These are phyloP conservation scores for Botrytis fragariae DNA, from an alignment of 2,329 filamentous ascomycete species.

Conservation along the genomic window DNA sequence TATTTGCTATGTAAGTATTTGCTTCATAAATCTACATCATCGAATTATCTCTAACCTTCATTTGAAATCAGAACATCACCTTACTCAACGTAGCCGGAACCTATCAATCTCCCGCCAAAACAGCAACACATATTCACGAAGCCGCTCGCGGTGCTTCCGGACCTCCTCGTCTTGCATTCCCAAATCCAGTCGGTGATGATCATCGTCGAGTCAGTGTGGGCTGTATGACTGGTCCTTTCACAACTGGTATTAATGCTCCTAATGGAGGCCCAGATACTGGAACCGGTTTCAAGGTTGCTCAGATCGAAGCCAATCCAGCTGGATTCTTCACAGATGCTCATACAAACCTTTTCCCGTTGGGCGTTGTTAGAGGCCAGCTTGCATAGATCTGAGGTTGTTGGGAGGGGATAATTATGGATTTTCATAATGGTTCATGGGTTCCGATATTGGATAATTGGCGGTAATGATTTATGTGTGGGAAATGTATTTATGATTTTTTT, in stretches of 20 bases:
- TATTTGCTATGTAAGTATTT: slow-evolving; percentile 35
- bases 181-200: slow-evolving; percentile 43
- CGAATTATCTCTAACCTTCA: neutral
- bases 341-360: slow-evolving; percentile 43
- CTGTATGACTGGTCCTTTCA: slow-evolving; percentile 43
- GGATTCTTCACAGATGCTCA: slow-evolving; percentile 51
- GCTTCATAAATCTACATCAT: neutral
- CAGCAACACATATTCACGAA: slow-evolving; percentile 52
- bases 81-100: slow-evolving; percentile 46
- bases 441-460: too few species aligned
- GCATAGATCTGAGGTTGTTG: slow-evolving; percentile 19
- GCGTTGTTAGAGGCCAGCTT: slow-evolving; percentile 49
- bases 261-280: slow-evolving; percentile 47
- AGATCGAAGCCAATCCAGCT: slow-evolving; percentile 48
- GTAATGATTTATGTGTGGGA: neutral
- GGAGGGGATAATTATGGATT: neutral
- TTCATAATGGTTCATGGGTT: neutral
- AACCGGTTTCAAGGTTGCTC: slow-evolving; percentile 44
- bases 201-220: slow-evolving; percentile 35
- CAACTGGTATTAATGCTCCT: slow-evolving; percentile 41
- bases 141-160: slow-evolving; percentile 44
- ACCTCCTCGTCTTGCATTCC: slow-evolving; percentile 48
- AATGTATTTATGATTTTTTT: neutral
- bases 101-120: slow-evolving; percentile 46
- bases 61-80: slow-evolving; percentile 44